Base-by-base conservation (phyloP, 495 filamentous ascomycete species). In the Friedmanniomyces endolithicus region DNA sequence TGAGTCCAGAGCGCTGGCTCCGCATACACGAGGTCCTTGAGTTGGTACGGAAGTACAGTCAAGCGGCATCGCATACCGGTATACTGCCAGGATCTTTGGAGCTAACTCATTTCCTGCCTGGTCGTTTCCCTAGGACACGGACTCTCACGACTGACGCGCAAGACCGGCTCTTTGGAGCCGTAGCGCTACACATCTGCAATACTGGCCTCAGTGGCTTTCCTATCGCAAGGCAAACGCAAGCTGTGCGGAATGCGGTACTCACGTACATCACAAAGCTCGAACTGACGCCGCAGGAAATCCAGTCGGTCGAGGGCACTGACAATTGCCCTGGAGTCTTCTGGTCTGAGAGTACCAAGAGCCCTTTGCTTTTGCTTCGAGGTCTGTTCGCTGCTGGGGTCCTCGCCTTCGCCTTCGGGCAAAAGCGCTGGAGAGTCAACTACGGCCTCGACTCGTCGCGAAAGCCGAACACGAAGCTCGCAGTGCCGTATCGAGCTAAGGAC, bases 401-500 rank as follows among this genome's bases (percentile, higher is more conserved):
- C 0, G 23, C 48, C 0, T 85, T 83, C 54, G 71, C 65, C 0
- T 67, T 88, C 0, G 58, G 65, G 0, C 70, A 77, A 11, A 86
- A 84, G 60, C 70, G 85, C 6, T 87, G 80, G 78, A 65, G 74
- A 6, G 83, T 88, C 8, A 74, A 86, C 41, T 88, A 83, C 57
- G 84, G 84, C 0, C 70, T 84, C 29, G 50, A 17, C 11, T 29
- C 50, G 2, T 69, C 78, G 60, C 67, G 60, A 0, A 63, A 50
- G 43, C 66, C 79, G 39, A 47, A 41, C 0, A 67, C 68, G 0
- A 54, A 64, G 16, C 78, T 86, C 1, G 85, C 85, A 3, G 83
- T 89, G 0, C 86, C 86, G 0, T 90, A 77, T 53, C 71, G 78
- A n/a, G 78, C 80, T 1, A 90, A 88, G 57, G 84, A 83, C 48